Base-by-base conservation (phyloP, 192 early-diverging fungal genomes). In the Coemansia sp. region DNA sequence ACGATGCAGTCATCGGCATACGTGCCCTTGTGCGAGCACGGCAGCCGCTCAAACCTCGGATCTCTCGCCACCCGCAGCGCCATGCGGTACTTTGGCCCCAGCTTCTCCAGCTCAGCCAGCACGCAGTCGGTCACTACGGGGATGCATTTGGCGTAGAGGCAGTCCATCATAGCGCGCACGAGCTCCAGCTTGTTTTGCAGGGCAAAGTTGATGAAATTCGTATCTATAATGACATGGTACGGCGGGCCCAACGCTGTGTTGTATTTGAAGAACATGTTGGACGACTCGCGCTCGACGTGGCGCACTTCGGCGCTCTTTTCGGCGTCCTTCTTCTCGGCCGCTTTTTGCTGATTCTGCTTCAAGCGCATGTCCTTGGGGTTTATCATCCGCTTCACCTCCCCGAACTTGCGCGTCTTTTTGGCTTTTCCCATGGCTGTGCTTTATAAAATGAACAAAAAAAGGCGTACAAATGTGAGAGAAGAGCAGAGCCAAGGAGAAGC, bases 1-100 rank as follows among this genome's bases (percentile, higher is more conserved):
- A 98, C 94, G 61, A 99, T 84, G 70, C 97, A 99, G 85, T 99
- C 97, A 86, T 99, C 97, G 11, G 97, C 97, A 86, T 99, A 99
- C 1, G 95, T 96, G 37, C 97, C 96, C 63, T 94, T 96, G 77
- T 99, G 97, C 52, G 94, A 88, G 80, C 97, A 98, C 16, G 94
- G 91, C 57, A 99, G 77, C 12, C 96, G 83, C 64, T 98, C 95
- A 71, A 99, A 99, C 45, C 97, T 84, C n/a, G 96, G 96, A 73
- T 99, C 97, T 13, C 97, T 86, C 1, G 97, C 97, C 26, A 95
- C 87, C 84, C 86, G 85, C 47, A 99, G 75, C 0, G 97, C 97
- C 64, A 99, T 92, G 4, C 96, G 85, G 75, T 95, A 99, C 69
- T 97, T 97, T 11, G 92, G 88, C 0, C 97, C 97, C 20, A 99